Conservation (phyloP, 345 rosid genomes). For the Acer negundo region DNA sequence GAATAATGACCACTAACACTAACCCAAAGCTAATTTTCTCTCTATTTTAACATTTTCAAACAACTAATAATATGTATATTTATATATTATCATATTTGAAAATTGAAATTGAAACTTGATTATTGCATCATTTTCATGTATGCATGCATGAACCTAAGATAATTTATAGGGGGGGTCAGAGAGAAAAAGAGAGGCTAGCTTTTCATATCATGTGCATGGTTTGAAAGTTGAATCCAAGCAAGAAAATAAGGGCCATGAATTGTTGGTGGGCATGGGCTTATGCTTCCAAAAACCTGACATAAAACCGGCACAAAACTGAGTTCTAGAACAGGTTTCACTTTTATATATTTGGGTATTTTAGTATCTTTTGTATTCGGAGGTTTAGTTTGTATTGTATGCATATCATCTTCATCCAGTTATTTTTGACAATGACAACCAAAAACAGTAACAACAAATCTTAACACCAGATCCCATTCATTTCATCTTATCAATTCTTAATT, state of each 20-base stretch:
- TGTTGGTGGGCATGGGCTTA: not conserved
- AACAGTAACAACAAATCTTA: constrained; percentile 25
- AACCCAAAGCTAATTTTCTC: not conserved
- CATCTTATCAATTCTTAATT: not conserved
- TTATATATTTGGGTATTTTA: not conserved
- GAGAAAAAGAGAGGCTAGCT: not conserved
- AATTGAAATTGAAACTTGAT: not conserved
- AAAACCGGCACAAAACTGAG: constrained; percentile 9
- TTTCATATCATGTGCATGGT: not conserved
- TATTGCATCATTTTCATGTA: not conserved
- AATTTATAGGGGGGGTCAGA: not conserved
- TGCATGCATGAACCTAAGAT: constrained; percentile 1
- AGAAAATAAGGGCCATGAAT: not conserved
- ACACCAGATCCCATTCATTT: constrained; percentile 29
- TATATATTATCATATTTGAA: not conserved
- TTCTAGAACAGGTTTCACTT: not conserved
- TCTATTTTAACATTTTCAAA: not conserved
- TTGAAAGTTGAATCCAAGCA: constrained; percentile 16
- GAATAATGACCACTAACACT: not conserved
- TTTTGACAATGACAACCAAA: constrained; percentile 22
- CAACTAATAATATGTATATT: not conserved
- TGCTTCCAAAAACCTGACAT: constrained; percentile 25
- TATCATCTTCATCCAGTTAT: not conserved
- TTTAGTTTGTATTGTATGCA: not conserved
- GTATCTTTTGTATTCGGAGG: constrained; percentile 5